phyloP scores from a whole-genome alignment of 768 basidiomycete genomes.

The Termitomyces eurrhizus region DNA sequence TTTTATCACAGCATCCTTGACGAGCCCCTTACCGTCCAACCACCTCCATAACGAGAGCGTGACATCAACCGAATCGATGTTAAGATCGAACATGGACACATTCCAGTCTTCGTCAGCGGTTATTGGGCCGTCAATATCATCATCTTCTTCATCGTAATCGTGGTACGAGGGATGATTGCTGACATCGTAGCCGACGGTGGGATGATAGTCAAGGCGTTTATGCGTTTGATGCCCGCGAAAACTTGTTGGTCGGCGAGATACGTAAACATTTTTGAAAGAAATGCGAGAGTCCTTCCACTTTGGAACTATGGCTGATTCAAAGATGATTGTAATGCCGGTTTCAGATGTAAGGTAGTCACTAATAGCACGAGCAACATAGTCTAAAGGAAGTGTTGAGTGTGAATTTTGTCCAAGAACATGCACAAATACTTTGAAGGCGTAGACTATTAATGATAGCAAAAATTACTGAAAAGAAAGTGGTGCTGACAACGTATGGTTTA shows the following conservation, averaged over 20 bases:
- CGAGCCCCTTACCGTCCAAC: slow-evolving; percentile 93
- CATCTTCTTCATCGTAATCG: slow-evolving; percentile 49
- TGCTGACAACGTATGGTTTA: slow-evolving; percentile 41
- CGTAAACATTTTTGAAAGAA: slow-evolving; percentile 94
- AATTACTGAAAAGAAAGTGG: slow-evolving; percentile 92
- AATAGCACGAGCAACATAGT: slow-evolving; percentile 80
- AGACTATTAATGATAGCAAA: slow-evolving; percentile 89
- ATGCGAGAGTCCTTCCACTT: slow-evolving; percentile 96
- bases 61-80: slow-evolving; percentile 93
- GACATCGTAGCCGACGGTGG: slow-evolving; percentile 72
- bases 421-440: slow-evolving; percentile 65
- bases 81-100: slow-evolving; percentile 90
- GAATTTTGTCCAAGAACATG: background rate
- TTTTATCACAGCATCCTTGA: slow-evolving; percentile 87
- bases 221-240: slow-evolving; percentile 14
- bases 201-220: slow-evolving; percentile 39
- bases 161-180: slow-evolving; percentile 74
- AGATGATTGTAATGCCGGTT: slow-evolving; percentile 91
- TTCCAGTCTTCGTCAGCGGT: slow-evolving; percentile 52
- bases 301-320: slow-evolving; percentile 97
- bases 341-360: slow-evolving; percentile 92
- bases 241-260: slow-evolving; percentile 69
- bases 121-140: slow-evolving; percentile 40
- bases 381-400: slow-evolving; percentile 32
- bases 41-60: slow-evolving; percentile 87